A percentile compares a stretch with the other conserved stretches of the same genome.
Conservation (phyloP, 192 early-diverging fungal genomes). For the Coemansia sp. region DNA sequence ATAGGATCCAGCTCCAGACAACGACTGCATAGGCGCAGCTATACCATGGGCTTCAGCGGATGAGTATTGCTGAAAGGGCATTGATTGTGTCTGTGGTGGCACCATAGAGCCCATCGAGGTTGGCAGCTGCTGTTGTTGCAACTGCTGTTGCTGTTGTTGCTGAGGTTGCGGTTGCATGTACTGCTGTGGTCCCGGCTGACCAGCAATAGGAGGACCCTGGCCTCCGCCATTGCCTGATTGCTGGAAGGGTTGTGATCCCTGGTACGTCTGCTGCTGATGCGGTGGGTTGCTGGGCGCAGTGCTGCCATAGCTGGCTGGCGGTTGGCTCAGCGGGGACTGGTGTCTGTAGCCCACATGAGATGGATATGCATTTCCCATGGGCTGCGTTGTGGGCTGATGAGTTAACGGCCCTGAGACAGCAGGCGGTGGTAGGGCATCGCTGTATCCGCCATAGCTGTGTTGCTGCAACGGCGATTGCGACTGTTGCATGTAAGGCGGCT, state of each 20-base stretch:
- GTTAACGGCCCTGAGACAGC: slow-evolving; percentile 11
- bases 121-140: slow-evolving; percentile 17
- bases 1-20: background rate
- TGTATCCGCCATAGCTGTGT: slow-evolving; percentile 23
- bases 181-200: slow-evolving; percentile 11
- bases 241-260: slow-evolving; percentile 13
- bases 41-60: slow-evolving; percentile 6
- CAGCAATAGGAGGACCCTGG: slow-evolving; percentile 2
- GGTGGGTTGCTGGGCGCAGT: slow-evolving; percentile 11
- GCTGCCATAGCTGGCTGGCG: slow-evolving; percentile 15
- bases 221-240: slow-evolving; percentile 3
- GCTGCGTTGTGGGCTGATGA: slow-evolving; percentile 23
- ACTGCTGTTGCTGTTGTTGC: slow-evolving; percentile 19
- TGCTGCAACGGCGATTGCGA: slow-evolving; percentile 10
- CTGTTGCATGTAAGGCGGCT: slow-evolving; percentile 18
- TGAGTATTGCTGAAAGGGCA: slow-evolving; percentile 16
- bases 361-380: slow-evolving; percentile 18
- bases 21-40: slow-evolving; percentile 3
- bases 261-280: slow-evolving; percentile 19
- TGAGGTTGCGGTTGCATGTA: slow-evolving; percentile 17
- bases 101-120: background rate
- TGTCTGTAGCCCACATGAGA: slow-evolving; percentile 10
- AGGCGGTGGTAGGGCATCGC: slow-evolving; percentile 14
- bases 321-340: background rate
- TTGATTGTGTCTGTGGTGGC: background rate